Base-by-base conservation (phyloP, 1,139 yeast species). In the Sugiyamaella sp. region DNA sequence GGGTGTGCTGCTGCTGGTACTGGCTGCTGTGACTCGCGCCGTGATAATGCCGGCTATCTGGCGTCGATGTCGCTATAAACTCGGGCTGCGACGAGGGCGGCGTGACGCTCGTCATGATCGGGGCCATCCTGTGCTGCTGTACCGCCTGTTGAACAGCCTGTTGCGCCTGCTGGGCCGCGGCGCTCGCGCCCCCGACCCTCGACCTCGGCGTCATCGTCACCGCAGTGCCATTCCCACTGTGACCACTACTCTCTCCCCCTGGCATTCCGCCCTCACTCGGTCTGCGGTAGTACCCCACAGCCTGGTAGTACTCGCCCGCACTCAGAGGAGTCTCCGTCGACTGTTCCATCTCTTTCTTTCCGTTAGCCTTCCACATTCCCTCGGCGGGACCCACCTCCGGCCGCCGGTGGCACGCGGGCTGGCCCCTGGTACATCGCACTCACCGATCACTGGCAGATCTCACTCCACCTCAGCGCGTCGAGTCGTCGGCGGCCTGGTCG, bases 71-170 rank as follows among this genome's bases (percentile, higher is more conserved):
- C 3, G 37, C 25, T 9, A 19, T 17, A 38, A 38, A 46, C 24
- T 22, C 12, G 12, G 43, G 35, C 27, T 37, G 49, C 3, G 43
- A 37, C 17, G 37, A 19, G 6, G 49, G 42, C 5, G 49, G 49
- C 16, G 38, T 43, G 16, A 38, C 37, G 20, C 27, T 41, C 35
- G 45, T 25, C 22, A 41, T 41, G 12, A 41, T 25, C 22, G 45
- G 45, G 10, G 14, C 37, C 48, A 44, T 44, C 4, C 41, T 29
- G 24, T 44, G 48, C 33, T 44, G 48, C 33, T 44, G 48, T 5
- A 44, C 48, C 6, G 48, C 48, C 41, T 35, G 39, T 20, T 44
- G 40, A 22, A 44, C 48, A 4, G 48, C 48, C 20, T 44, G 40
- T 33, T 44, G 22, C 6, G 48, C 48, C 40, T 44, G 48, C 33